Percentiles rank a stretch among this genome's conserved stretches.
These are phyloP conservation scores for Chalciporus sp. DNA, from an alignment of 1,284 basidiomycete species.

Conservation along the genomic window DNA sequence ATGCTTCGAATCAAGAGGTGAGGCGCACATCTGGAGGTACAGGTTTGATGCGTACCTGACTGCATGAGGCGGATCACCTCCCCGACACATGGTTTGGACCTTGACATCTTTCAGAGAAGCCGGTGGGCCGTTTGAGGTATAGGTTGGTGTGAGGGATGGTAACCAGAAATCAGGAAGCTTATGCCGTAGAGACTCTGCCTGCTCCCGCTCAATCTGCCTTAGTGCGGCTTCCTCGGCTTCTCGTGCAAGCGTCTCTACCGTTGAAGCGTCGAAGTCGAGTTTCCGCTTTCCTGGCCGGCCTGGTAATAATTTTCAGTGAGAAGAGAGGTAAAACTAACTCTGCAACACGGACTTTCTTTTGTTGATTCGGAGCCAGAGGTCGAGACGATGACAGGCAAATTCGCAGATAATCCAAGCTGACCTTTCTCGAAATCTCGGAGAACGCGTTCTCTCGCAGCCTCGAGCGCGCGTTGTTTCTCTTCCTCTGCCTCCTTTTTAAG, in stretches of 20 bases:
- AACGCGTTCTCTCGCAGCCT: constrained; percentile 82
- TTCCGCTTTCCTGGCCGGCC: constrained; percentile 70
- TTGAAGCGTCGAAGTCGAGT: constrained; percentile 73
- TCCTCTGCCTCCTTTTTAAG: constrained; percentile 77
- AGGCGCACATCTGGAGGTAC: background rate
- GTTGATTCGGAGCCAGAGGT: constrained; percentile 36
- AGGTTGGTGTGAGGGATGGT: constrained; percentile 84
- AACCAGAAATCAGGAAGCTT: constrained; percentile 97
- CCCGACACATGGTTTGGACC: constrained; percentile 84
- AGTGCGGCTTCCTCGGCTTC: constrained; percentile 88
- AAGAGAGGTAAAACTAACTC: background rate
- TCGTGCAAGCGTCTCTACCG: constrained; percentile 68
- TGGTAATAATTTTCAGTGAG: constrained; percentile 23
- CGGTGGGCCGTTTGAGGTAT: constrained; percentile 62
- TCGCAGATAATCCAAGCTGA: constrained; percentile 65
- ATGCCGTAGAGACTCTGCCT: constrained; percentile 78
- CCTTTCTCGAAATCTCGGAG: constrained; percentile 84
- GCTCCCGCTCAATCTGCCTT: constrained; percentile 80
- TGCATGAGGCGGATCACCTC: constrained; percentile 71
- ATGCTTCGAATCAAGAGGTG: constrained; percentile 44
- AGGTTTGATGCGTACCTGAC: constrained; percentile 58
- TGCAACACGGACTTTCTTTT: constrained; percentile 38
- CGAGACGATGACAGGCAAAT: constrained; percentile 36
- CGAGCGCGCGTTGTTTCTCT: constrained; percentile 64
- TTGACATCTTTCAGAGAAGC: constrained; percentile 76